Evolutionary conservation across 257 asterid species (phyloP), one percentile per base, ranked within the genome.

Genomic region (Solanum commersonii): DNA sequence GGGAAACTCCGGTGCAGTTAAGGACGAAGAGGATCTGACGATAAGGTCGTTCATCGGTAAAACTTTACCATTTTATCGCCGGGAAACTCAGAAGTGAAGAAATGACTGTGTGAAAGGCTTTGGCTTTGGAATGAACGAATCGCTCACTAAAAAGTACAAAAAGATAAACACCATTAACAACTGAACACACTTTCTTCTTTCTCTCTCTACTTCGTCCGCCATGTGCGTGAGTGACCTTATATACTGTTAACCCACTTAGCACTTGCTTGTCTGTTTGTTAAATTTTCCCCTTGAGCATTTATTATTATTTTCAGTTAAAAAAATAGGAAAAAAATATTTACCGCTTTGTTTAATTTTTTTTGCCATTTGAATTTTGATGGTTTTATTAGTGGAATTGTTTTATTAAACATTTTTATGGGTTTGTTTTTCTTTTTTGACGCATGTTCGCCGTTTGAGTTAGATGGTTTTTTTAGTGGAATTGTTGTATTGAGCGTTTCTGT

Each of bases 141-240:
- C 67, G 90, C 42, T 91, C 89, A 88, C 83, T 59, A 78, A 92
- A 78, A 16, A 72, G 83, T 84, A 88, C 33, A 83, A 44, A 91
- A 90, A 88, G 90, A 88, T 90, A 85, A 9, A 4, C 92, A 91
- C 88, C 89, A 91, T 87, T 49, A 86, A 89, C 87, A 65, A 87
- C 44, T 31, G 86, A 38, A 82, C 10, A 14, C 85, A 82, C 70
- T 82, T 49, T 82, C 44, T 82, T 56, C 40, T 88, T 33, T 87
- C 89, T 89, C 88, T 89, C 91, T 87, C 89, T 83, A 73, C 42
- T 59, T 37, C 91, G 85, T 89, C 84, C 85, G 89, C 90, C 85
- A 88, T 90, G 88, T 88, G 90, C 42, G 89, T 68, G 79, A 35
- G 88, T 84, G 79, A 35, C 87, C 42, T 84, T 84, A 35, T 74